These are phyloP conservation scores for Daedalea quercina DNA, from an alignment of 768 basidiomycete genomes.

Conservation along the genomic window DNA sequence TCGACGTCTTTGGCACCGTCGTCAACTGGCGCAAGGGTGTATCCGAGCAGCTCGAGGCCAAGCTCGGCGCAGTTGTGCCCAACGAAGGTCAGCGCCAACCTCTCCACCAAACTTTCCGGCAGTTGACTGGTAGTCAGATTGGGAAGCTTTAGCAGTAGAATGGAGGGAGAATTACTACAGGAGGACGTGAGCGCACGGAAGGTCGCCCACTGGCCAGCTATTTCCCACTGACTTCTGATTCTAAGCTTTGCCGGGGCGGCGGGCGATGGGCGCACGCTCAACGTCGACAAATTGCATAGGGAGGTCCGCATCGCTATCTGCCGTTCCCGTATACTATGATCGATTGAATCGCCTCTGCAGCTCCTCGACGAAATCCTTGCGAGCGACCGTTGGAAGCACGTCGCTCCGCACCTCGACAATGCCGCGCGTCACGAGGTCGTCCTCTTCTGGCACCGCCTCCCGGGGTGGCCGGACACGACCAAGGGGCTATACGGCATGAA, in stretches of 20 bases:
- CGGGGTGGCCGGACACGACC: conserved; percentile 50
- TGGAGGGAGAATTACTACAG: conserved; percentile 49
- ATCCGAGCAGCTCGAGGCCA: conserved; percentile 8
- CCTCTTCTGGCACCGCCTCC: conserved; percentile 52
- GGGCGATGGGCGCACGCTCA: conserved; percentile 40
- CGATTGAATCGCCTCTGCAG: conserved; percentile 24
- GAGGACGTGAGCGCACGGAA: conserved; percentile 37
- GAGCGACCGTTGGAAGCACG: conserved; percentile 40
- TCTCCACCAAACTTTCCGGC: too few relatives aligned
- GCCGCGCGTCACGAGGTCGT: conserved; percentile 38
- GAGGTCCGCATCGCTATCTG: conserved; percentile 35
- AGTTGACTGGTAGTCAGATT: conserved; percentile 22
- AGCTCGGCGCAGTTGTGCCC: neutral
- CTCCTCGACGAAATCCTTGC: conserved; percentile 51
- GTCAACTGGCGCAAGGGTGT: conserved; percentile 25
- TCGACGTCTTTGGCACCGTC: too few relatives aligned
- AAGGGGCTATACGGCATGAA: conserved; percentile 45
- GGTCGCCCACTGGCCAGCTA: too few relatives aligned
- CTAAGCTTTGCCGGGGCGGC: conserved; percentile 36
- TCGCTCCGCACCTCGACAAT: conserved; percentile 41
- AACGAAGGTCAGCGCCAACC: conserved; percentile 2
- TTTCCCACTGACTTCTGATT: neutral
- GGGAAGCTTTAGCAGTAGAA: conserved; percentile 44
- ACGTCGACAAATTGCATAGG: conserved; percentile 51
- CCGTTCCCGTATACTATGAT: neutral